phyloP scores from a whole-genome alignment of 139 green algal species.

The Bryopsis sp. region DNA sequence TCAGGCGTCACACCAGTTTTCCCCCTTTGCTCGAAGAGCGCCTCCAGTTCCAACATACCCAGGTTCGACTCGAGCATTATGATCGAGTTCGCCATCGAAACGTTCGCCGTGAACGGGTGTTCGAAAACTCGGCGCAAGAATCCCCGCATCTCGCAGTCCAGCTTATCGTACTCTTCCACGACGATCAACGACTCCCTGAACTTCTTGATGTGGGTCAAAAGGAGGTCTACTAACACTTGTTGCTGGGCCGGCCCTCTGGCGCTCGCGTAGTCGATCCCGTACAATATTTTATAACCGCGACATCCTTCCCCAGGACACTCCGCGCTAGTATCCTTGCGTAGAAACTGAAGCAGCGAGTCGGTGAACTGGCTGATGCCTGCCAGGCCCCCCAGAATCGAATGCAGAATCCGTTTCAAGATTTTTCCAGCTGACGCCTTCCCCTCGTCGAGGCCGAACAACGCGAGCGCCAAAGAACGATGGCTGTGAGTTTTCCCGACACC shows the following conservation, averaged over 20 bases:
- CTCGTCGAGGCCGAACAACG: conserved; percentile 54
- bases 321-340: neutral
- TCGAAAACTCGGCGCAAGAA: conserved; percentile 72
- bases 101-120: conserved; percentile 45
- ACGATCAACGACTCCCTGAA: conserved; percentile 67
- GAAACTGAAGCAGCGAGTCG: no score
- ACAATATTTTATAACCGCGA: conserved; percentile 58
- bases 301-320: conserved; percentile 55
- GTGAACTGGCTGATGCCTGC: no score
- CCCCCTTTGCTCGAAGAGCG: conserved; percentile 32
- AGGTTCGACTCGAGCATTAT: conserved; percentile 83
- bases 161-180: conserved; percentile 95
- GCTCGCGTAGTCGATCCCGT: conserved; percentile 56
- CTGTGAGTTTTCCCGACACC: conserved; percentile 84
- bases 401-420: no score
- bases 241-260: conserved; percentile 28
- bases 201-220: conserved; percentile 51
- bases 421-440: no score
- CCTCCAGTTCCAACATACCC: conserved; percentile 64
- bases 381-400: no score
- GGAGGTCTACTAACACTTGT: neutral
- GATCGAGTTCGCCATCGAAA: conserved; percentile 46
- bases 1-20: conserved; percentile 30
- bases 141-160: conserved; percentile 61
- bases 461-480: conserved; percentile 54